Percentiles rank a stretch among this genome's conserved stretches.
phyloP scores from a whole-genome alignment of 225 moss, liverwort and hornwort genomes.

The Marchantia paleacea region DNA sequence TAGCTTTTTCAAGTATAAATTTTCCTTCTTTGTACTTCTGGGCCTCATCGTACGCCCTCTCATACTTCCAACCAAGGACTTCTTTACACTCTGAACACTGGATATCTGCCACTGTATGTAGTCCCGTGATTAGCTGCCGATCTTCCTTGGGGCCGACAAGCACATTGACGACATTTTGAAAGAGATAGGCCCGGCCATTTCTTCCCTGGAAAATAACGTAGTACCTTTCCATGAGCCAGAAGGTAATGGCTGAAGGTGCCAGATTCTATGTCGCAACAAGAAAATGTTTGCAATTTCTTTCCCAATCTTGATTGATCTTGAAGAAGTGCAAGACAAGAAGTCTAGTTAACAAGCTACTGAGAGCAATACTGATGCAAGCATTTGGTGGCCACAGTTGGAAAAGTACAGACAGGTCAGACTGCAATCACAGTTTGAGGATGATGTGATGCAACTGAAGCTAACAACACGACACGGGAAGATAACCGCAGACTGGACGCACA shows the following conservation, averaged over 20 bases:
- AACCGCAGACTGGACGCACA: too few species aligned
- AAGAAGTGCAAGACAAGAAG: too few species aligned
- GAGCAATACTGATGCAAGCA: too few species aligned
- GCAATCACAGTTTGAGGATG: too few species aligned
- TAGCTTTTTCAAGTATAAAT: conserved; percentile 91
- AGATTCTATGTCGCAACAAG: too few species aligned
- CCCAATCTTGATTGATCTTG: too few species aligned
- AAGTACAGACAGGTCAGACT: too few species aligned
- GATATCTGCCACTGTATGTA: conserved; percentile 95
- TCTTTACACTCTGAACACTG: conserved; percentile 89
- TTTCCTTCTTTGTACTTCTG: conserved; percentile 99
- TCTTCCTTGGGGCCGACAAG: conserved; percentile 81
- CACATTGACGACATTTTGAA: conserved; percentile 89
- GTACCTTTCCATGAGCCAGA: not conserved
- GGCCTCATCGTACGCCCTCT: conserved; percentile 86
- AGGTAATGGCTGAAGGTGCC: not conserved
- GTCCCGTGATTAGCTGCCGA: conserved; percentile 77
- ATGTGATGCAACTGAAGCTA: too few species aligned
- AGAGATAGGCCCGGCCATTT: conserved; percentile 94
- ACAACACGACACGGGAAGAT: too few species aligned
- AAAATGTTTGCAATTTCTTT: too few species aligned
- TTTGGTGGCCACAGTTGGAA: too few species aligned
- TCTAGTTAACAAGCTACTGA: too few species aligned
- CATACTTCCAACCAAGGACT: conserved; percentile 97
- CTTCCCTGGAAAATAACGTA: conserved; percentile 61